A percentile compares a stretch with the other conserved stretches of the same genome.
Evolutionary conservation across 140 eudicot genomes (phyloP).

Genomic region (Ambrosia hybrid): DNA sequence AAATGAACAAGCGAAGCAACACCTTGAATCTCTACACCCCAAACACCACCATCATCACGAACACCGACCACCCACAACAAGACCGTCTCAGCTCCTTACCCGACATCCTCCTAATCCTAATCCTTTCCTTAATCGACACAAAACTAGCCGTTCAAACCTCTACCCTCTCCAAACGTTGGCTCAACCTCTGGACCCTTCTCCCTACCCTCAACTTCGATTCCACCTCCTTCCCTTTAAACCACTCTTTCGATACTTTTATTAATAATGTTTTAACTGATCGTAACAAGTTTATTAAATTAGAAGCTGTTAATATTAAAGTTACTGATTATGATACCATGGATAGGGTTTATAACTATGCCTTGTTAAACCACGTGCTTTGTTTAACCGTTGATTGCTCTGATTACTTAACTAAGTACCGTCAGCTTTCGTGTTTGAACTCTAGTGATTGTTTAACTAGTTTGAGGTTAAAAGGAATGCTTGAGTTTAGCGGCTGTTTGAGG

Average conservation of each 20-base stretch:
- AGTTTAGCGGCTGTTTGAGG: conserved; percentile 6
- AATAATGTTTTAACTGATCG: conserved; percentile 17
- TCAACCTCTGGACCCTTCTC: conserved; percentile 28
- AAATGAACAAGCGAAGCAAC: too few species aligned
- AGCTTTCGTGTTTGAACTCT: background rate
- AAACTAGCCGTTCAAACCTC: conserved; percentile 25
- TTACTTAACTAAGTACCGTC: conserved; percentile 3
- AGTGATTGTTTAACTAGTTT: background rate
- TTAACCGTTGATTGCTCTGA: conserved; percentile 27
- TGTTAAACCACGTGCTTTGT: background rate
- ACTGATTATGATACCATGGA: conserved; percentile 21
- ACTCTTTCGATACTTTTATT: conserved; percentile 24
- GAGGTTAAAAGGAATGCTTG: conserved; percentile 17
- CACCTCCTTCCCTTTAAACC: background rate
- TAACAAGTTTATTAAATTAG: conserved; percentile 16
- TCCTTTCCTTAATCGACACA: conserved; percentile 28
- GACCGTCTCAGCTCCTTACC: conserved; percentile 26
- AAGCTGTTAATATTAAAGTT: conserved; percentile 19
- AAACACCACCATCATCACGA: too few species aligned
- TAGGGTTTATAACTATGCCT: conserved; percentile 25
- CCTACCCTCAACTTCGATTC: conserved; percentile 33
- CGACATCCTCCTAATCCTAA: conserved; percentile 22
- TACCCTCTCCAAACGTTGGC: conserved; percentile 33
- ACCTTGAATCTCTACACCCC: too few species aligned
- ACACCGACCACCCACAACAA: background rate